Base-by-base conservation (phyloP, 2,329 filamentous ascomycete genomes). In the Lasiodiplodia sp. region DNA sequence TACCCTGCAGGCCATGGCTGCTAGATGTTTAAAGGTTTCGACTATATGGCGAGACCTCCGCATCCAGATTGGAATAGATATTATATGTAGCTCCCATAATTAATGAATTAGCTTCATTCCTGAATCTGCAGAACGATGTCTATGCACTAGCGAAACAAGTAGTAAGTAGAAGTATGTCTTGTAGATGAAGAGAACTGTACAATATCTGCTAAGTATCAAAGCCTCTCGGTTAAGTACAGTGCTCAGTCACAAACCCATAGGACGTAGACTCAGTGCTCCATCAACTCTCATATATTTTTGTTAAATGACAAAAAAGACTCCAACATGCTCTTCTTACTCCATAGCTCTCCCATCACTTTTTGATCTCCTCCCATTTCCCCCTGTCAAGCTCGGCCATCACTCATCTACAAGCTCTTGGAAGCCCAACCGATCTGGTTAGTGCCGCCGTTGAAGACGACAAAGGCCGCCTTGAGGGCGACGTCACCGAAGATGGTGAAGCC, bases 391-490 rank as follows among this genome's bases (percentile, higher is more conserved):
- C 51, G 12, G 28, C 21, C 38, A 44, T 7, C 38, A 10, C 16
- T 10, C 6, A n/a, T n/a, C 28, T 64, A 64, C 18, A 49, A 14
- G 31, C 14, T 64, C 60, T 64, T 64, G 10, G 60, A 52, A 37
- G 60, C 60, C 60, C 60, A 67, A 4, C 65, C 65, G 16, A 67
- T 51, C 38, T 49, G 65, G 47, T 51, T 64, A 2, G 28, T 64
- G 21, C 60, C 60, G 12, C 47, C 60, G 37, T 66, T 44, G 51
- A 66, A 66, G 16, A 66, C 63, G 34, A 91, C 88, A 75, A 91
- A 94, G 70, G 92, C 84, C 67, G 87, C 87, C 87, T 96, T 96
- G 72, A 96, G 85, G 82, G 94, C 92, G 67, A 92, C 84, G 70
- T 94, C 92, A 10, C 93, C 93, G 68, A 94, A 87, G 75, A 96